These are phyloP conservation scores for Aspergillus chevalieri DNA, from an alignment of 2,329 filamentous ascomycete species.

Conservation along the genomic window DNA sequence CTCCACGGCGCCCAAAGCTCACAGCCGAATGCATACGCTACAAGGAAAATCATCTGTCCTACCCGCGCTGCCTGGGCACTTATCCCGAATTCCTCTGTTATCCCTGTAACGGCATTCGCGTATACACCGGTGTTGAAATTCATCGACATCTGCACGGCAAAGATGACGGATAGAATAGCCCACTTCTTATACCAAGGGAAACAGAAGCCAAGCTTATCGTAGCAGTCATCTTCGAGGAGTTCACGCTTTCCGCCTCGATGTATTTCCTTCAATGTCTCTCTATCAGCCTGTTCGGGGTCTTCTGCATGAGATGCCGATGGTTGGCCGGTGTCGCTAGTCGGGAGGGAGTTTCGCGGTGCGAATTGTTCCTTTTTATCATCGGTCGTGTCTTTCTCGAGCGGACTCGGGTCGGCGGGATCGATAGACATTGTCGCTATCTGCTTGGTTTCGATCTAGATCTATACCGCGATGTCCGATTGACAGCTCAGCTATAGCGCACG, in stretches of 20 bases:
- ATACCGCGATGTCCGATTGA: too few relatives aligned
- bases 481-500: too few relatives aligned
- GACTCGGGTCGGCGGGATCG: too few relatives aligned
- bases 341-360: too few relatives aligned
- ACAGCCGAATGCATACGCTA: constrained; percentile 78
- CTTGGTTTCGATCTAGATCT: too few relatives aligned
- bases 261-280: too few relatives aligned
- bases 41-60: constrained; percentile 69
- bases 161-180: constrained; percentile 62
- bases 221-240: constrained; percentile 53
- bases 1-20: constrained; percentile 84
- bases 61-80: constrained; percentile 61
- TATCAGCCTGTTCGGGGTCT: too few relatives aligned
- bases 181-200: constrained; percentile 62
- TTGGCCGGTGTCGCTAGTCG: too few relatives aligned
- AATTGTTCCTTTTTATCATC: too few relatives aligned
- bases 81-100: constrained; percentile 60
- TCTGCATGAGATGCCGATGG: too few relatives aligned
- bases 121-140: constrained; percentile 71
- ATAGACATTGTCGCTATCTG: too few relatives aligned
- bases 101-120: constrained; percentile 59
- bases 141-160: constrained; percentile 67
- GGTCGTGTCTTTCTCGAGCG: too few relatives aligned
- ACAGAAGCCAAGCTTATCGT: constrained; percentile 57
- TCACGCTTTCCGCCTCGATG: constrained; percentile 23